Base-by-base conservation (phyloP, 2,329 filamentous ascomycete species). In the Aspergillus sp. region DNA sequence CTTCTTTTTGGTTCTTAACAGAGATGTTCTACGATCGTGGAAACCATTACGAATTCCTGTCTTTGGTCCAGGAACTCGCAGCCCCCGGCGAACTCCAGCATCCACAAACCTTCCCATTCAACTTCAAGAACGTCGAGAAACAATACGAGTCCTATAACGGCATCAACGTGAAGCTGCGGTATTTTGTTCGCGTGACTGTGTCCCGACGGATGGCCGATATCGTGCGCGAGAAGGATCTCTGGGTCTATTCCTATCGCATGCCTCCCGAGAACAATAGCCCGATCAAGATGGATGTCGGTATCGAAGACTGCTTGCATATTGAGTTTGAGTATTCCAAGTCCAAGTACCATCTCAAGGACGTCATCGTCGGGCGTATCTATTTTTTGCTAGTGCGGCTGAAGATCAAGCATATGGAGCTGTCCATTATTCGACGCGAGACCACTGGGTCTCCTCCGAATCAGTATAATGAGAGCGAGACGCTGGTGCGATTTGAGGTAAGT, bases 1-100 rank as follows among this genome's bases (percentile, higher is more conserved):
- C 36, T 7, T 28, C 40, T 44, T 32, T 30, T 39, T 48, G 19
- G 19, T 19, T 19, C 19, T 19, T 19, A 19, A 19, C 33, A 94
- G 93, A 98, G 70, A 98, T 98, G 93, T 98, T 97, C 80, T 98
- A 95, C 71, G 93, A 98, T 69, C 88, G 93, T 64, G 91, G 91
- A 60, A 98, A 96, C 69, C 93, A 97, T 74, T 95, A 98, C 77
- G 93, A 98, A 73, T 98, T 98, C 72, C 85, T 98, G 50, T 95
- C 89, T 33, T 81, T 97, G 29, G 91, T 93, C 60, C 94, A 97
- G 71, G 93, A 98, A 72, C 83, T 98, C 36, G 93, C 93, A 12
- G 90, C 93, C 12, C 93, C 93, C 2, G 93, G 93, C 68, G 93
- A 98, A 75, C 85, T 98, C 48, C 93, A 97, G 67, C 94, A 98